Base-by-base conservation (phyloP, 73 alveolate species). In the Tetrahymena elliotti region DNA sequence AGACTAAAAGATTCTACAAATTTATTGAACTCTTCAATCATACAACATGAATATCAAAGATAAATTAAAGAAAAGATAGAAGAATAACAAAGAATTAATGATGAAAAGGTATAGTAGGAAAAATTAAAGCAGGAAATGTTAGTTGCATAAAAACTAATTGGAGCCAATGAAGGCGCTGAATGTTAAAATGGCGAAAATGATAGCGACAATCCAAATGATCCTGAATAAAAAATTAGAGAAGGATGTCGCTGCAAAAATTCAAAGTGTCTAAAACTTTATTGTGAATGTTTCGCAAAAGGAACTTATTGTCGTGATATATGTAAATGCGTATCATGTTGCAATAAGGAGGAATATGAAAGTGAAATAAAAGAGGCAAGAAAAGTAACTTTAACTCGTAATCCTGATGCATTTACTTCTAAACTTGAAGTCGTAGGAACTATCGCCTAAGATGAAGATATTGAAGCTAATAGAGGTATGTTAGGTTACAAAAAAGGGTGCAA, bases 211-310 rank as follows among this genome's bases (percentile, higher is more conserved):
- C 18, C 18, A 5, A 68, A 68, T 31, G 88, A 68, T 24, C 13
- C 38, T 18, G 88, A 68, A 31, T 68, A 68, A 68, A 68, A 68
- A 31, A 4, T 4, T 6, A 68, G 88, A 68, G 88, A 68, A 68
- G 88, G 88, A 31, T 97, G 99, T 95, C 95, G 96, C 88, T 97
- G 99, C 93, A 97, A 97, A 93, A 97, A 96, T 84, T 97, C 99
- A 33, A 97, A 97, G 93, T 97, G 99, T 84, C 39, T 97, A 54
- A 97, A 97, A 94, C 95, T 97, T 92, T 97, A 97, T 96, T 97
- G 99, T 94, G 99, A 97, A 88, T 97, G 99, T 35, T 97, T 97
- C 95, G 97, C 98, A 8, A 97, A 96, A 94, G 97, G 97, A 39
- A 96, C 96, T 93, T 94, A 95, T 83, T 97, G 99, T 93, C 41